Evolutionary conservation across 495 filamentous ascomycete genomes (phyloP), one percentile per base, ranked within the genome.

Genomic region (Podospora didyma): DNA sequence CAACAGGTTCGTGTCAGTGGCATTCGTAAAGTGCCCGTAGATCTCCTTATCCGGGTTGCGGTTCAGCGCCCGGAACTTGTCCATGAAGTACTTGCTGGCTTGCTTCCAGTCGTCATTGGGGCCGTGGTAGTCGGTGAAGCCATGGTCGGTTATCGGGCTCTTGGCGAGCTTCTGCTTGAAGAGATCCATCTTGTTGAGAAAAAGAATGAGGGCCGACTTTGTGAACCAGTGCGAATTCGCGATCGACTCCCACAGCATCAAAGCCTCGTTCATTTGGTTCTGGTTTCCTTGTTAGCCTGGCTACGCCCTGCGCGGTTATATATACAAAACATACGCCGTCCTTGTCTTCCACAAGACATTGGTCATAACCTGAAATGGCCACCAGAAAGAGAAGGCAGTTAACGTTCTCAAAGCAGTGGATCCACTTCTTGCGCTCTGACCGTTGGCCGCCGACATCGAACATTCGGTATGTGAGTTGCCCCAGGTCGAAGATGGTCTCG

Each of bases 181-280:
- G 16, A 97, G 82, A 74, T 98, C 94, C 73, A 96, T 96, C 81
- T 98, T 98, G 85, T 98, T 98, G 54, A 98, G 80, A 79, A 98
- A 98, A 39, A 98, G 83, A 59, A 98, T 98, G 65, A 98, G 89
- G 17, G 94, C 88, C 42, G 94, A 96, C 62, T 89, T 89, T 63
- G 91, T 88, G 74, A 98, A 98, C 93, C 95, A 98, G 64, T 95
- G 88, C 21, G 92, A 96, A 67, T 97, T 97, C 67, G 90, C 90
- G 62, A 98, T 92, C 10, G 90, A 96, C 73, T 98, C 94, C 74
- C 96, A 98, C 17, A 98, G 82, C 86, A 96, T 97, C 57, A 98
- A 81, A 4, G 94, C 95, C 74, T 98, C 94, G 73, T 96, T 93
- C 94, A 98, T 98, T 93, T 97, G 94, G 68, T 98, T 98, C 92